Base-by-base conservation (phyloP, 2,329 filamentous ascomycete species). In the Penicillium sp. region DNA sequence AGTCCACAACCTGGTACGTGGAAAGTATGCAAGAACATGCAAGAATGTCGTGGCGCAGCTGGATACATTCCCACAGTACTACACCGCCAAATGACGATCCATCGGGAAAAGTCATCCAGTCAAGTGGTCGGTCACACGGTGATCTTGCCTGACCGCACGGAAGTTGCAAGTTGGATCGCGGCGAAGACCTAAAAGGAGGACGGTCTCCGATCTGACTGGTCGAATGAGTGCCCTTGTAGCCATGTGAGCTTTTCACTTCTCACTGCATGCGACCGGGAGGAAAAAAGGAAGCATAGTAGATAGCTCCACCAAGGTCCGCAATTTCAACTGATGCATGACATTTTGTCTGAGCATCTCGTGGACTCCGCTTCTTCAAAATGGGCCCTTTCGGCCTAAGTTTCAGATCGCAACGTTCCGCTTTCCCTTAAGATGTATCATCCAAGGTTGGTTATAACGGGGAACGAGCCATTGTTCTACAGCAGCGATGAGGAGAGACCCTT, bases 401-500 rank as follows among this genome's bases (percentile, higher is more conserved):
- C 11, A 11, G 18, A 4, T 20, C 15, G 14, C 3, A 37, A 37
- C n/a, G 33, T 37, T 37, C 18, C 6, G 15, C 33, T 37, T 18
- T 18, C 9, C 15, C n/a, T 37, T 3, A 37, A 18, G 3, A 40
- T 40, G 37, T 40, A 40, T 22, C 37, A 40, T 22, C 37, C 37
- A 12, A 11, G 37, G 37, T 40, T 40, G 8, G 9, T 40, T 22
- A 18, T 40, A n/a, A n/a, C 15, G 6, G n/a, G 37, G 37, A 35
- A n/a, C 14, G 37, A 40, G 37, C 18, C 37, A 18, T 22, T 22
- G 18, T 22, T 40, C 37, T 40, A 40, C 8, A 37, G n/a, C n/a
- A 8, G 15, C 18, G 15, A 20, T 7, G 54, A 58, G 26, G 48
- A 52, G 14, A 54, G 48, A 35, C 59, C 59, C 29, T 60, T 58